A percentile compares a stretch with the other conserved stretches of the same genome.
phyloP scores from a whole-genome alignment of 306 rosid genomes.

The Vigna trinervia region DNA sequence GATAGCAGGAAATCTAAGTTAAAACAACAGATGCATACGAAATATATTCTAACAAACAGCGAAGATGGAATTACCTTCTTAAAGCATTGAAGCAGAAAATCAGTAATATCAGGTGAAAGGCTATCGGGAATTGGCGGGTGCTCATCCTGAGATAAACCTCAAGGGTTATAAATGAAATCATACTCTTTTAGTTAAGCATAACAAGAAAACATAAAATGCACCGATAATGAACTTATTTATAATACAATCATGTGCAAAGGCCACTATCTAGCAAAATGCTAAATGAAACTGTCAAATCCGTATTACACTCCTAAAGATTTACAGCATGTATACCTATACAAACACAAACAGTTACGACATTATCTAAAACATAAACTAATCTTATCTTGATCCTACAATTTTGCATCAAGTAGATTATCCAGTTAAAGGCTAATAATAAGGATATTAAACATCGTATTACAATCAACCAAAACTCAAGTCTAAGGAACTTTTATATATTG shows the following conservation, averaged over 20 bases:
- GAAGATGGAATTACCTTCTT: conserved; percentile 74
- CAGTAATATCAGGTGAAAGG: conserved; percentile 90
- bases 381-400: background rate
- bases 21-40: conserved; percentile 27
- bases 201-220: conserved; percentile 35
- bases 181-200: conserved; percentile 23
- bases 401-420: background rate
- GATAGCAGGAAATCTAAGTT: background rate
- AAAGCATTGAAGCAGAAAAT: conserved; percentile 96
- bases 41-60: conserved; percentile 29
- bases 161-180: conserved; percentile 35
- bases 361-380: background rate
- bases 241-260: conserved; percentile 28
- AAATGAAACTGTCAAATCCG: background rate
- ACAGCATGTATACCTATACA: background rate
- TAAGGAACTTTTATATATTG: conserved; percentile 24
- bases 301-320: background rate
- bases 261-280: conserved; percentile 22
- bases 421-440: background rate
- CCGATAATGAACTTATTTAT: conserved; percentile 12
- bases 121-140: conserved; percentile 98
- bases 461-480: conserved; percentile 8
- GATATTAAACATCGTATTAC: background rate
- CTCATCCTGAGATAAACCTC: conserved; percentile 73
- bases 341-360: background rate